Evolutionary conservation across 2,329 filamentous ascomycete genomes (phyloP), one percentile per base, ranked within the genome.

Genomic region (Mariannaea elegans): DNA sequence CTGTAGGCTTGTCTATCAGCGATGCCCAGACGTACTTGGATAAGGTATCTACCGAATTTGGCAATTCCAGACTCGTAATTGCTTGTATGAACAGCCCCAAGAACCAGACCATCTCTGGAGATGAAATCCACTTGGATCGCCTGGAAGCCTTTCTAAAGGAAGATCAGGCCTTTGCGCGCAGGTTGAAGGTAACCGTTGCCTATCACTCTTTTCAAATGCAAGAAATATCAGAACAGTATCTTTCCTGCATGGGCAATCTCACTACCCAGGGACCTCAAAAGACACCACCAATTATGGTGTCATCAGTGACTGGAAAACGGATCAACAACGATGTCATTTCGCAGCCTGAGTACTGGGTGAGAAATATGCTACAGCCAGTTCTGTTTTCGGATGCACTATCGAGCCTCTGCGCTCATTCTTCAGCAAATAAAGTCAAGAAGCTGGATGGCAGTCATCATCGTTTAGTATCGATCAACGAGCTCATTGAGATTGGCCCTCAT

Each of bases 151-250:
- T 54, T 3, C 23, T 54, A 10, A 59, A 65, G 19, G 31, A 19
- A 5, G 56, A 61, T 3, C 29, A 32, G 3, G 46, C 58, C 4
- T 65, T 67, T 44, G 51, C 47, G 14, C 41, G 65, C 4, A 61
- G 48, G 3, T 75, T 83, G 3, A 74, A 76, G 19, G 77, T 82
- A 4, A 76, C 80, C 12, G 77, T 77, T 3, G 81, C 81, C 2
- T 84, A 84, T 38, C 82, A 84, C 62, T 84, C 81, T 0, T 76
- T 78, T 53, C 79, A 81, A 59, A 83, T 84, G 81, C n/a, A n/a
- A n/a, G n/a, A n/a, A n/a, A n/a, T n/a, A n/a, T n/a, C n/a, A n/a
- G n/a, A n/a, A n/a, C 10, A 5, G 24, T 50, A 8, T 34, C 45
- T 21, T 7, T 34, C 36, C 19, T 21, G 39, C 6, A n/a, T n/a